Evolutionary conservation across 2,329 filamentous ascomycete species (phyloP).

Genomic region (Fusarium sp.): DNA sequence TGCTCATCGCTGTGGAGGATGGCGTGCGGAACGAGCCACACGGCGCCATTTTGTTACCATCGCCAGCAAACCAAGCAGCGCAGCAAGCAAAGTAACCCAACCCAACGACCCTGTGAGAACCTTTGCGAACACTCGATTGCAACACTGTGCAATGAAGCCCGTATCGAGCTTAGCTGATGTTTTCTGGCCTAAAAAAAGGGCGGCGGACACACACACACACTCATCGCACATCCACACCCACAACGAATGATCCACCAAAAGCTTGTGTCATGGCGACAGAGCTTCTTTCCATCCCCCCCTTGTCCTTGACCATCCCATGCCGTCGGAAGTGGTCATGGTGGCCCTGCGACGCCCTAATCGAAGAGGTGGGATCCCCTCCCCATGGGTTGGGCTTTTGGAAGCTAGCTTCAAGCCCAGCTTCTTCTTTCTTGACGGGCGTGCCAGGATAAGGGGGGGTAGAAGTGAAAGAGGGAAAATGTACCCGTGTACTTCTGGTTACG

Average conservation of each 20-base stretch:
- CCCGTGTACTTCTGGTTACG: constrained; percentile 24
- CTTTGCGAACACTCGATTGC: background rate
- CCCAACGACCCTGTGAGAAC: constrained; percentile 34
- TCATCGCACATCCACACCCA: constrained; percentile 12
- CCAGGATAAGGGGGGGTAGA: background rate
- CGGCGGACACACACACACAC: constrained; percentile 7
- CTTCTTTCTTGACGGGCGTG: background rate
- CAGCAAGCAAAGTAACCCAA: constrained; percentile 37
- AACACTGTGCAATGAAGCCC: background rate
- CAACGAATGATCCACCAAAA: constrained; percentile 35
- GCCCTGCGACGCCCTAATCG: constrained; percentile 22
- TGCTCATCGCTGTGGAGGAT: constrained; percentile 35
- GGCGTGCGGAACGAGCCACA: constrained; percentile 34
- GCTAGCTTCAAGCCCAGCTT: constrained; percentile 19
- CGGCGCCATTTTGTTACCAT: constrained; percentile 25
- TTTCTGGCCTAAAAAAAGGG: constrained; percentile 34
- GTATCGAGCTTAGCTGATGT: background rate
- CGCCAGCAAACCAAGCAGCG: constrained; percentile 4
- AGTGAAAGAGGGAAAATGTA: constrained; percentile 22
- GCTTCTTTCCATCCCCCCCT: constrained; percentile 2
- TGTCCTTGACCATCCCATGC: constrained; percentile 14
- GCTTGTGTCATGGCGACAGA: constrained; percentile 30
- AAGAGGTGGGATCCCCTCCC: constrained; percentile 15
- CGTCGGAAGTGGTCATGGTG: constrained; percentile 8
- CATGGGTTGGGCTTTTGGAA: constrained; percentile 8